phyloP scores from a whole-genome alignment of 257 asterid species.

The Marsdenia floribunda region DNA sequence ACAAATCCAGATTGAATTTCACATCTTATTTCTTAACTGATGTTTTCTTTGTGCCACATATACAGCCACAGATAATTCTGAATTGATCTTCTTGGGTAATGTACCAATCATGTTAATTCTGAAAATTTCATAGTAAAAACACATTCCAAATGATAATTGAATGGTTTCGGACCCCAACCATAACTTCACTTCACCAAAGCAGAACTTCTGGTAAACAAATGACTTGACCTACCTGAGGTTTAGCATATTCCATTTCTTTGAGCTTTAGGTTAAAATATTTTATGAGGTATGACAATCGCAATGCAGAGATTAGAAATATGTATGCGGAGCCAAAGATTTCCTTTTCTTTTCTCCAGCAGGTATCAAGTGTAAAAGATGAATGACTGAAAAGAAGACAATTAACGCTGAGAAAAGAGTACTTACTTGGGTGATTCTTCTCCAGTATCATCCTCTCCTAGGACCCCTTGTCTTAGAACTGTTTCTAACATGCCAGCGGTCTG shows the following conservation, averaged over 20 bases:
- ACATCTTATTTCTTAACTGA: background rate
- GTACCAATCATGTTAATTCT: background rate
- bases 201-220: background rate
- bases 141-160: background rate
- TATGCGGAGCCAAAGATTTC: background rate
- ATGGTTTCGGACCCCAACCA: background rate
- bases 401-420: slow-evolving; percentile 13
- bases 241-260: background rate
- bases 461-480: slow-evolving; percentile 89
- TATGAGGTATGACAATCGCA: background rate
- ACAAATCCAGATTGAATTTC: background rate
- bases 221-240: background rate
- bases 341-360: background rate
- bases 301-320: background rate
- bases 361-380: background rate
- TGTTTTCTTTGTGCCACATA: background rate
- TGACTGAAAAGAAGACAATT: background rate
- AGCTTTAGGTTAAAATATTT: background rate
- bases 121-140: background rate
- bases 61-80: background rate
- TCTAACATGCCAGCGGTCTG: slow-evolving; percentile 98
- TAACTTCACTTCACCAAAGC: background rate
- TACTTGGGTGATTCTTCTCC: slow-evolving; percentile 96
- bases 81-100: background rate
- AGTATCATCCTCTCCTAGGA: slow-evolving; percentile 92